Evolutionary conservation across 2,329 filamentous ascomycete species (phyloP).

Genomic region (Fusarium sp.): DNA sequence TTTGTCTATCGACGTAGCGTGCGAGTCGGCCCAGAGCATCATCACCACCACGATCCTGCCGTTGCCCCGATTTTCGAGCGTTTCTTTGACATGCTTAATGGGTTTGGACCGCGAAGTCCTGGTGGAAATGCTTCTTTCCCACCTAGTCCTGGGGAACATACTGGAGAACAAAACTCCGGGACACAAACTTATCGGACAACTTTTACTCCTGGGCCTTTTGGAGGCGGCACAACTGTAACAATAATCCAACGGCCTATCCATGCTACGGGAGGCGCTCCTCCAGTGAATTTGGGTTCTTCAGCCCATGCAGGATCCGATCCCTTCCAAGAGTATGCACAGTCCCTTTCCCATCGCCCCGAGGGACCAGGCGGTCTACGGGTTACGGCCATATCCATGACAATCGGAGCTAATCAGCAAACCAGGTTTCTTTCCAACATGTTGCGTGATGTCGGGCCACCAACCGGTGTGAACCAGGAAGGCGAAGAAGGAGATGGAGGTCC

Average conservation of each 20-base stretch:
- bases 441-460: constrained; percentile 53
- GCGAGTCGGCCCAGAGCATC: constrained; percentile 46
- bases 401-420: constrained; percentile 51
- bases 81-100: constrained; percentile 61
- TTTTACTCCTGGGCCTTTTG: constrained; percentile 54
- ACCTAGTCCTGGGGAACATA: constrained; percentile 21
- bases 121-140: constrained; percentile 32
- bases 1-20: constrained; percentile 58
- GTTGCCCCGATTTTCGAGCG: constrained; percentile 57
- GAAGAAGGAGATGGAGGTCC: constrained; percentile 40
- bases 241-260: constrained; percentile 58
- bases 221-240: constrained; percentile 62
- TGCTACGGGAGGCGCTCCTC: constrained; percentile 21
- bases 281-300: constrained; percentile 9
- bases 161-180: constrained; percentile 37
- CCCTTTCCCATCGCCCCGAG: constrained; percentile 25
- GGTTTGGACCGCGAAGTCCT: constrained; percentile 49
- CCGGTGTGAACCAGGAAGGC: constrained; percentile 32
- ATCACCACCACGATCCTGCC: constrained; percentile 50
- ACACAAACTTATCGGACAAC: constrained; percentile 56
- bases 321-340: constrained; percentile 63
- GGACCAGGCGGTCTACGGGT: constrained; percentile 36
- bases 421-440: constrained; percentile 65
- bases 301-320: constrained; percentile 51
- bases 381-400: constrained; percentile 36